A percentile compares a stretch with the other conserved stretches of the same genome.
Evolutionary conservation across 805 yeast species (phyloP).

Genomic region (Yarrowia porcina): DNA sequence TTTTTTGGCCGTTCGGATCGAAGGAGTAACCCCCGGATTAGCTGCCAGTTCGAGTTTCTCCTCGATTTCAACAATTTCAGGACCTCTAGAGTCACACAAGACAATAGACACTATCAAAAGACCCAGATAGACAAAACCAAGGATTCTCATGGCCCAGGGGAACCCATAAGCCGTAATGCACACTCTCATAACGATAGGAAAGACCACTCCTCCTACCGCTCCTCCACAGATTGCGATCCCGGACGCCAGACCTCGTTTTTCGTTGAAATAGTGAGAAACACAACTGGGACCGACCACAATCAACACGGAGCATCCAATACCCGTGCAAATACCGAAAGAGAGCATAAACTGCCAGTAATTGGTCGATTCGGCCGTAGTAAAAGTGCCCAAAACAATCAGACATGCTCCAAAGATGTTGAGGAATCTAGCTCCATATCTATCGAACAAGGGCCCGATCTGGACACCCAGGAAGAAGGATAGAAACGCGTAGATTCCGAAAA

Average conservation of each 20-base stretch:
- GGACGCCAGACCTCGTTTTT: constrained; percentile 55
- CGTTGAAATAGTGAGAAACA: constrained; percentile 59
- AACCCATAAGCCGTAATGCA: constrained; percentile 52
- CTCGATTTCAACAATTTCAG: constrained; percentile 24
- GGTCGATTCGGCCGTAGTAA: constrained; percentile 50
- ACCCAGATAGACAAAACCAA: constrained; percentile 41
- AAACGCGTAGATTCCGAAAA: constrained; percentile 47
- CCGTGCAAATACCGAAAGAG: constrained; percentile 53
- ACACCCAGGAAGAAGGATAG: constrained; percentile 46
- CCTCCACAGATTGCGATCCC: constrained; percentile 67
- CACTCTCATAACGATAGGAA: constrained; percentile 52
- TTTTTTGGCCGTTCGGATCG: neutral
- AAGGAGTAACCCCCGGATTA: neutral
- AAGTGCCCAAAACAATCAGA: constrained; percentile 48
- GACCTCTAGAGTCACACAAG: constrained; percentile 39
- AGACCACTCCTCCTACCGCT: constrained; percentile 60
- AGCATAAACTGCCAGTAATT: constrained; percentile 58
- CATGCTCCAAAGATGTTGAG: constrained; percentile 48
- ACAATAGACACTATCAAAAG: constrained; percentile 37
- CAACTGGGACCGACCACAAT: constrained; percentile 52
- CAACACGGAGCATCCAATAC: constrained; percentile 44
- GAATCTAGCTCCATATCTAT: constrained; percentile 51
- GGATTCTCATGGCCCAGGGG: constrained; percentile 56
- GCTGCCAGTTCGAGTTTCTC: neutral
- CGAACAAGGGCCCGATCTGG: constrained; percentile 53